Conservation (phyloP, 768 basidiomycete species). For the Pholiota conissans region DNA sequence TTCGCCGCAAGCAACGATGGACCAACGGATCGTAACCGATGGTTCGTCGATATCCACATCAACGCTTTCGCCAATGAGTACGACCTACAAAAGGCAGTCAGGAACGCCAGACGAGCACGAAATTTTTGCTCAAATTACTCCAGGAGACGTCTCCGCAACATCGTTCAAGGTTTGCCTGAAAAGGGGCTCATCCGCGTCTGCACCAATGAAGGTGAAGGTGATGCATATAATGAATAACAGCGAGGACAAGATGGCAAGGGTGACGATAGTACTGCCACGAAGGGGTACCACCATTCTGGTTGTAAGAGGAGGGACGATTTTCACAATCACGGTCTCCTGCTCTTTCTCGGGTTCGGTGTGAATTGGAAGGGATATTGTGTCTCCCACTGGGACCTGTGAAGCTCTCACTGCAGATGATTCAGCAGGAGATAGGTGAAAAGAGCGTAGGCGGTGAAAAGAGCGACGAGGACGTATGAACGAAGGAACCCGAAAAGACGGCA, state of each 20-base stretch:
- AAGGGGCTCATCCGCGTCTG: slow-evolving; percentile 37
- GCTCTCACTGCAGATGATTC: slow-evolving; percentile 18
- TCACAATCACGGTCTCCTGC: not conserved
- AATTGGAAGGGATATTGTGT: slow-evolving; percentile 19
- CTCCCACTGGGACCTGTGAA: slow-evolving; percentile 23
- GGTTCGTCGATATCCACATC: slow-evolving; percentile 63
- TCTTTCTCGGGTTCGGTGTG: not conserved
- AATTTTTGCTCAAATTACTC: slow-evolving; percentile 33
- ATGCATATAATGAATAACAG: slow-evolving; percentile 47
- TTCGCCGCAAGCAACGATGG: slow-evolving; percentile 51
- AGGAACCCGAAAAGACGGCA: slow-evolving; percentile 30
- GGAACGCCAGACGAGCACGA: not conserved
- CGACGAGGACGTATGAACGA: slow-evolving; percentile 30
- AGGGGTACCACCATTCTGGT: slow-evolving; percentile 25
- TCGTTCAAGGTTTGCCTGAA: slow-evolving; percentile 41
- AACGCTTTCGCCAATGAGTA: slow-evolving; percentile 55
- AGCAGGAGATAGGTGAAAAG: slow-evolving; percentile 40
- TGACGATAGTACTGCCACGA: slow-evolving; percentile 29
- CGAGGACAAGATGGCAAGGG: slow-evolving; percentile 43
- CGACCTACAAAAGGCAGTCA: slow-evolving; percentile 36
- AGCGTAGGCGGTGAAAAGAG: slow-evolving; percentile 40
- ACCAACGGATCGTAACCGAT: slow-evolving; percentile 55
- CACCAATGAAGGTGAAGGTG: slow-evolving; percentile 50
- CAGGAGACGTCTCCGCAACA: slow-evolving; percentile 41
- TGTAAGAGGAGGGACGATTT: slow-evolving; percentile 6